These are phyloP conservation scores for Rhynchospora pubera DNA, from an alignment of 176 grass and related monocot species.

Conservation along the genomic window DNA sequence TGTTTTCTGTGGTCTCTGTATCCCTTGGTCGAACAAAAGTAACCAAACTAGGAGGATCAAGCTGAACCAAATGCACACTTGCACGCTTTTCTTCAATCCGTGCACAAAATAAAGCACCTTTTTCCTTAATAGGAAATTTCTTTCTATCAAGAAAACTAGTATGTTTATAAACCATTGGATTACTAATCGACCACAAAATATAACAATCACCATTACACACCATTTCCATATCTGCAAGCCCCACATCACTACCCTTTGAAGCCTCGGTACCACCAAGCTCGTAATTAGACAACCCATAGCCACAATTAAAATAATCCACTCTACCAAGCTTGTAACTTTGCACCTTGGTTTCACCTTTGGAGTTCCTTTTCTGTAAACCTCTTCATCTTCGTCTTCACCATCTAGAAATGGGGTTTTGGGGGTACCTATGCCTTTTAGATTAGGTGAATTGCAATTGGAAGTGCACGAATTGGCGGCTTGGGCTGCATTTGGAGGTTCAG, in stretches of 20 bases:
- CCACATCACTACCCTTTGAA: conserved; percentile 41
- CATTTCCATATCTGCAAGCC: conserved; percentile 88
- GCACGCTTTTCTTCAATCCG: conserved; percentile 71
- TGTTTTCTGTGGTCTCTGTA: conserved; percentile 27
- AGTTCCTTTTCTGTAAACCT: conserved; percentile 43
- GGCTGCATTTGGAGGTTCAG: neutral
- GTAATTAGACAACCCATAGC: conserved; percentile 55
- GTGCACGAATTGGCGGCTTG: neutral
- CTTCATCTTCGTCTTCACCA: conserved; percentile 59
- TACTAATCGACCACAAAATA: conserved; percentile 74
- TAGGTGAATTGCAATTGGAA: neutral
- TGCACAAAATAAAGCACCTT: conserved; percentile 97
- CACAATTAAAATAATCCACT: conserved; percentile 50
- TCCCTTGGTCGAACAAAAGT: conserved; percentile 47
- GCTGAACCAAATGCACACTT: conserved; percentile 63
- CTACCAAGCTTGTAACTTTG: conserved; percentile 23
- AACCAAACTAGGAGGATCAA: conserved; percentile 71
- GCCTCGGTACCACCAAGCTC: conserved; percentile 41
- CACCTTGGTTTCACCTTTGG: conserved; percentile 30
- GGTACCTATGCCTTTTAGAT: conserved; percentile 19
- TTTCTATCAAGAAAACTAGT: conserved; percentile 70
- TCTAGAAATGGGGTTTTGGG: conserved; percentile 43
- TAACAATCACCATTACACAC: conserved; percentile 70
- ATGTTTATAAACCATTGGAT: conserved; percentile 55
- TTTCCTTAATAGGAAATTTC: conserved; percentile 82